Conservation (phyloP, 768 basidiomycete genomes). For the Amanita inopinata region DNA sequence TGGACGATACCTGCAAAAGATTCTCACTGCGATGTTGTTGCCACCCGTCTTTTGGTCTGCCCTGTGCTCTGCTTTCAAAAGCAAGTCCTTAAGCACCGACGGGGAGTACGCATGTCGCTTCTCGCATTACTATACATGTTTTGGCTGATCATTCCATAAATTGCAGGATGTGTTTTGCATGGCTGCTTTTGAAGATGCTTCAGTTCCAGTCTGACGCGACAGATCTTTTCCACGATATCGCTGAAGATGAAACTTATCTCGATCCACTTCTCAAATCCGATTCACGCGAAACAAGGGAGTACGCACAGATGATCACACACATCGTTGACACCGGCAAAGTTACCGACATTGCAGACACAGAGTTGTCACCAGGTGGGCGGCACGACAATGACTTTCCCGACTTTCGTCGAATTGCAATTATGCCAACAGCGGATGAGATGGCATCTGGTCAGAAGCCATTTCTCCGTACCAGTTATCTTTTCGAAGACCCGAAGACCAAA, state of each 20-base stretch:
- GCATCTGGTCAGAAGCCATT: conserved; percentile 35
- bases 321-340: conserved; percentile 20
- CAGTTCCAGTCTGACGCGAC: conserved; percentile 15
- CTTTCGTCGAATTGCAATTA: conserved; percentile 51
- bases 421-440: conserved; percentile 55
- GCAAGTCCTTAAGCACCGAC: conserved; percentile 13
- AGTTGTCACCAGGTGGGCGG: conserved; percentile 44
- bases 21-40: conserved; percentile 28
- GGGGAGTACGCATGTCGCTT: conserved; percentile 1
- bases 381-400: conserved; percentile 62
- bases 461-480: conserved; percentile 31
- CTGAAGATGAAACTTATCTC: conserved; percentile 19
- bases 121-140: background rate
- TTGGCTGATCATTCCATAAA: conserved; percentile 4
- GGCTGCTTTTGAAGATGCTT: conserved; percentile 29
- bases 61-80: conserved; percentile 22
- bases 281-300: conserved; percentile 15
- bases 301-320: conserved; percentile 15
- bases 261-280: conserved; percentile 19
- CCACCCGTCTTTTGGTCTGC: conserved; percentile 37
- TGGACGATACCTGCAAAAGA: conserved; percentile 26
- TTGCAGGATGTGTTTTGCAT: conserved; percentile 23
- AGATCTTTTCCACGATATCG: conserved; percentile 21
- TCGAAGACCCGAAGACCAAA: conserved; percentile 33
- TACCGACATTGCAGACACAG: conserved; percentile 15